A percentile compares a stretch with the other conserved stretches of the same genome.
Conservation (phyloP, 805 yeast genomes). For the Hanseniaspora nectarophila region DNA sequence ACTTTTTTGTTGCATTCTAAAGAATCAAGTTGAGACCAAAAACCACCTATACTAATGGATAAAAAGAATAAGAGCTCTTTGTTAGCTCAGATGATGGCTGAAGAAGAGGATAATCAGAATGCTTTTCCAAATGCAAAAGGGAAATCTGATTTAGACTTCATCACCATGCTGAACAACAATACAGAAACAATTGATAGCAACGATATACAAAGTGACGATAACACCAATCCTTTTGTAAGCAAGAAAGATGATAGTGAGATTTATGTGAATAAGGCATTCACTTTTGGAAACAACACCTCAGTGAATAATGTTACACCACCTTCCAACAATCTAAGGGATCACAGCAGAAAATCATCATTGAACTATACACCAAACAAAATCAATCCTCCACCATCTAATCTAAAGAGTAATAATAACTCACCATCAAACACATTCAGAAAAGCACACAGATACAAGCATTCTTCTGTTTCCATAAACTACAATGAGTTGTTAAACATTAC, state of each 20-base stretch:
- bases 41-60: background rate
- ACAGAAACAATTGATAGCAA: background rate
- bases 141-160: slow-evolving; percentile 12
- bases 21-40: background rate
- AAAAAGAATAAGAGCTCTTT: background rate
- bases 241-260: background rate
- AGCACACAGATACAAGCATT: slow-evolving; percentile 15
- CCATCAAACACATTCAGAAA: slow-evolving; percentile 12
- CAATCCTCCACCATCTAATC: slow-evolving; percentile 7
- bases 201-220: background rate
- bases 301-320: background rate
- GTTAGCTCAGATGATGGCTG: slow-evolving; percentile 10
- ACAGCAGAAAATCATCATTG: slow-evolving; percentile 11
- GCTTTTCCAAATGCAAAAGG: background rate
- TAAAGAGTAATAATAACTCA: background rate
- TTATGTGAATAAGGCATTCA: slow-evolving; percentile 6
- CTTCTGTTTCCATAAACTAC: slow-evolving; percentile 15
- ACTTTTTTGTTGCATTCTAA: too few relatives aligned
- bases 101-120: background rate
- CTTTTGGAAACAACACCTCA: slow-evolving; percentile 4
- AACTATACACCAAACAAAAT: slow-evolving; percentile 13
- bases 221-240: background rate
- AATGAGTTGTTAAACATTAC: slow-evolving; percentile 10
- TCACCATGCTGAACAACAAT: background rate
- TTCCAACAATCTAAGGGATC: background rate